Evolutionary conservation across 1,139 yeast genomes (phyloP), one percentile per base, ranked within the genome.

Genomic region (Magnusiomyces ingens): DNA sequence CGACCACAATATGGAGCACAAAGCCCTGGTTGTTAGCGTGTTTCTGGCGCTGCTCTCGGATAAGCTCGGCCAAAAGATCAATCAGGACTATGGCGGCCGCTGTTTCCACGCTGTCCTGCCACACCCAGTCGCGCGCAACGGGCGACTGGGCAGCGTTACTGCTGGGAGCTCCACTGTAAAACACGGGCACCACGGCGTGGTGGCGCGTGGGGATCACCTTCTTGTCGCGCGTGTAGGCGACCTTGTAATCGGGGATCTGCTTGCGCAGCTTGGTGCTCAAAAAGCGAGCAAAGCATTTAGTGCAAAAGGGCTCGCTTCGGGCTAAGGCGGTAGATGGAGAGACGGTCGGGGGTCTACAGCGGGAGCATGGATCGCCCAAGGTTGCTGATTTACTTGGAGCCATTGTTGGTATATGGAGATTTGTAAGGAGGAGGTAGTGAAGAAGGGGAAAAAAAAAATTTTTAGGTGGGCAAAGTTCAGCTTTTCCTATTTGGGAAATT

Each of bases 11-110:
- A 47, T 78, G 73, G 36, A 89, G 62, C 47, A 76, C 77, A 61
- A 86, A 87, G 0, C 96, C 97, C 47, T 79, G 79, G 45, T 75
- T 74, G 0, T 90, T 91, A 42, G 80, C 74, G 62, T 85, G 86
- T 51, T 77, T 75, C 40, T 64, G 64, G 29, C 63, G 62, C 62
- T 90, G 97, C 56, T 84, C 89, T 44, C 74, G 71, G 37, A 85
- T 69, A 57, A 85, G 71, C 2, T 82, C 78, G 2, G 80, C 72
- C 15, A 89, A 64, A 61, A 87, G 79, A 64, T 88, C 95, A 10
- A 86, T 66, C 48, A 87, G 69, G 0, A 81, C 87, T 44, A 88
- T 15, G 43, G 51, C 45, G 38, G 46, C 41, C 22, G 32, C 32
- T 26, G 32, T 26, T 26, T 26, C 32, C 32, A 8, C 8, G 32